These are phyloP conservation scores for Hemerocallis citrina DNA, from an alignment of 106 monocot genomes.

Conservation along the genomic window DNA sequence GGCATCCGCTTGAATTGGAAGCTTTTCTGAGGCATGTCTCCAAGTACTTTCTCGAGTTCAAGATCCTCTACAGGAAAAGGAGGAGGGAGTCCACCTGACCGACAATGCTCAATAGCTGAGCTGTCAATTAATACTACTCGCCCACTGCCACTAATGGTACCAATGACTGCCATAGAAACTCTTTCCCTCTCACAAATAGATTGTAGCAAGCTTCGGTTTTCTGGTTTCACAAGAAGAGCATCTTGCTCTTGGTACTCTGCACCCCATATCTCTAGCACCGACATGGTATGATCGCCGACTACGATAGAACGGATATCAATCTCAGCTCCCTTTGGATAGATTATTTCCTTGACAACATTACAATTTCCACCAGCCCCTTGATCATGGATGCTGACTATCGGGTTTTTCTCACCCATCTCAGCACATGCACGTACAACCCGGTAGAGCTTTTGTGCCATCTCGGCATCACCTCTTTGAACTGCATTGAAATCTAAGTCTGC, in stretches of 20 bases:
- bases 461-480: constrained; percentile 93
- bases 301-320: constrained; percentile 76
- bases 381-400: constrained; percentile 95
- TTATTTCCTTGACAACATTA: constrained; percentile 97
- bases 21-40: constrained; percentile 92
- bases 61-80: constrained; percentile 77
- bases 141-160: constrained; percentile 65
- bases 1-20: constrained; percentile 56
- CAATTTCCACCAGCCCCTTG: constrained; percentile 99
- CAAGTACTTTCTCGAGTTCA: constrained; percentile 90
- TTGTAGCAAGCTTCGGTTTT: constrained; percentile 40
- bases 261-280: constrained; percentile 96
- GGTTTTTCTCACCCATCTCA: constrained; percentile 85
- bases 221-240: constrained; percentile 73
- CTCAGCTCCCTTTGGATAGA: constrained; percentile 91
- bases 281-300: constrained; percentile 93
- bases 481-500: constrained; percentile 97
- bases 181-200: constrained; percentile 78
- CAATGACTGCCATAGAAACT: constrained; percentile 92
- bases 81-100: constrained; percentile 28
- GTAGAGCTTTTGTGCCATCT: constrained; percentile 98
- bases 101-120: constrained; percentile 28
- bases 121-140: constrained; percentile 63
- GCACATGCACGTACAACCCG: constrained; percentile 81
- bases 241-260: constrained; percentile 99